Evolutionary conservation across 2,329 filamentous ascomycete genomes (phyloP), one percentile per base, ranked within the genome.

Genomic region (Hymenoscyphus scutula): DNA sequence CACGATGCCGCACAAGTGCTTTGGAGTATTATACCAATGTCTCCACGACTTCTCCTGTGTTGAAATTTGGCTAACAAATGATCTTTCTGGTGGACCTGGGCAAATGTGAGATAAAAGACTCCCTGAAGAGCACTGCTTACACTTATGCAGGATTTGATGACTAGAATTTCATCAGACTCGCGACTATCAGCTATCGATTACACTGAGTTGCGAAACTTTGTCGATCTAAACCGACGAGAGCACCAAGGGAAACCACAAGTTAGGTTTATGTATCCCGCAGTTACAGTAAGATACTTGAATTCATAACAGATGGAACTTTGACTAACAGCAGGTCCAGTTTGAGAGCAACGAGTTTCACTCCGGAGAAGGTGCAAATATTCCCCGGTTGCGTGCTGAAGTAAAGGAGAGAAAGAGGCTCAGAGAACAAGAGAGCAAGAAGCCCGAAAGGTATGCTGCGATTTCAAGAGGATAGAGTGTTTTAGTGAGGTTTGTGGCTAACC

Each of bases 261-360:
- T 2, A n/a, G 55, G n/a, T 57, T 57, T 10, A 38, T 57, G 55
- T 57, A 57, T 15, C 55, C 55, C 17, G 30, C 55, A 37, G 30
- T 57, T 1, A 57, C 34, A 3, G 55, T 57, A 57, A 45, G 41
- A 23, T 11, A 25, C 10, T 23, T 6, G 11, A 48, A 8, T 11
- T 23, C 19, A 23, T 23, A 19, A 25, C n/a, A 23, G 10, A 19
- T 25, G 6, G 10, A 11, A 23, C 7, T 23, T 6, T 11, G 23
- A 41, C 34, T 57, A 10, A 57, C 34, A 23, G 23, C 13, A 38
- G 6, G 6, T 19, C 11, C 2, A 57, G 55, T 57, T 57, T 23
- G 55, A 57, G 23, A 57, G 37, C 34, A 34, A 38, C 8, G 55
- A 45, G 4, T 57, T 57, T 25, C 34, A 38, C 3, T 38, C 55